Base-by-base conservation (phyloP, 1,284 basidiomycete genomes). In the Lignosus rhinocerotis region DNA sequence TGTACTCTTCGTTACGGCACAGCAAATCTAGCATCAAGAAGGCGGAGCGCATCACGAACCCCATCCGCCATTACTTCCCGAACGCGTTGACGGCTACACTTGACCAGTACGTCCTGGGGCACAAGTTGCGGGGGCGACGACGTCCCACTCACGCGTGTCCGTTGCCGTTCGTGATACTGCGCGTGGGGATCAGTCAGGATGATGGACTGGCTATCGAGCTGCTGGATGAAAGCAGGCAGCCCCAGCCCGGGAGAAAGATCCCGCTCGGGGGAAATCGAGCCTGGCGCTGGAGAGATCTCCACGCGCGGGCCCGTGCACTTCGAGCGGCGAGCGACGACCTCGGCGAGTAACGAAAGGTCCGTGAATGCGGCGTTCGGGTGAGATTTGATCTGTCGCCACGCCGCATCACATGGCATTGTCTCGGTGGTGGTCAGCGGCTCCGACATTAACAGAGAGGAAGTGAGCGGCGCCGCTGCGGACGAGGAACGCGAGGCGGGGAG, bases 351-450 rank as follows among this genome's bases (percentile, higher is more conserved):
- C 0, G 86, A 77, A 47, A 96, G 78, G 69, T 94, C 91, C 12
- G 92, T 83, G 70, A 93, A 94, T 44, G 85, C 83, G 53, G 90
- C 86, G 64, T 94, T 94, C 1, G 93, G 93, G 75, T 96, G 93
- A 3, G 88, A 87, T 75, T 95, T 95, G 64, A 96, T 78, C 62
- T 88, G 86, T 54, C 82, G 86, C 93, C 93, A 96, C 5, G 92
- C 93, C 59, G 90, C 85, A 69, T 91, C 88, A 45, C 88, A 90
- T 17, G 92, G 84, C 51, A 96, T 90, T 9, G 84, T 89, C 56
- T 88, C 80, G 17, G 71, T 61, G 32, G 69, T 64, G 19, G 66
- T 59, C 49, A 67, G 54, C 33, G 58, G 57, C 25, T 66, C 60
- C 6, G 58, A 55, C 61, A 65, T 63, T 33, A 63, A 59, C 30